A percentile compares a stretch with the other conserved stretches of the same genome.
phyloP scores from a whole-genome alignment of 2,329 filamentous ascomycete genomes.

The Pyrenophora seminiperda region DNA sequence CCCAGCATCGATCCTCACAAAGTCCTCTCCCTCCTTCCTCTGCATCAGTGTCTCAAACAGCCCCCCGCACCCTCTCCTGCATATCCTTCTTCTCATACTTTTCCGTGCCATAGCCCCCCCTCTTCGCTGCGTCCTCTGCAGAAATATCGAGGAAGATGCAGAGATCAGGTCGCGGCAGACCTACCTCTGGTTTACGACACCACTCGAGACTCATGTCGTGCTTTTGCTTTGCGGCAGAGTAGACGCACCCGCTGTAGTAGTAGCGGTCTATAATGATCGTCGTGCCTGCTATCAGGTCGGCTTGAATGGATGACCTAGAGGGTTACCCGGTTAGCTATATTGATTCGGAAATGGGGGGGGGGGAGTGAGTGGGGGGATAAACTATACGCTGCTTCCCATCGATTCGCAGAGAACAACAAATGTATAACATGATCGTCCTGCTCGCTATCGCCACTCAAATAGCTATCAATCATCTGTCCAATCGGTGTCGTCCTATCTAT shows the following conservation, averaged over 20 bases:
- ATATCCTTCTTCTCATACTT: constrained; percentile 84
- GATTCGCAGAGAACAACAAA: constrained; percentile 85
- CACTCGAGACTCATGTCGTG: constrained; percentile 72
- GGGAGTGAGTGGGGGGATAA: not conserved
- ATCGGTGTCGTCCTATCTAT: constrained; percentile 82
- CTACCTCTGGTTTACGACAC: constrained; percentile 83
- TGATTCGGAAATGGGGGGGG: not conserved
- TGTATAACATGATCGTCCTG: constrained; percentile 90
- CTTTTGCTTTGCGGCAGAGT: constrained; percentile 85
- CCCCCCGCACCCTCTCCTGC: constrained; percentile 77
- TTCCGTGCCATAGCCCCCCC: constrained; percentile 89
- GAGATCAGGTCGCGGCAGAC: constrained; percentile 83
- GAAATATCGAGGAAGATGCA: constrained; percentile 86
- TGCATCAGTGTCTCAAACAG: constrained; percentile 66
- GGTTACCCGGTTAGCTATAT: not conserved
- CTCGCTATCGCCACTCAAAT: constrained; percentile 72
- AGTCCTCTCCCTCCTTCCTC: constrained; percentile 56
- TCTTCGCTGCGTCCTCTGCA: constrained; percentile 69
- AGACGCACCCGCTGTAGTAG: constrained; percentile 93
- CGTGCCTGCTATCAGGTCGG: constrained; percentile 64
- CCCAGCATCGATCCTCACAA: constrained; percentile 62
- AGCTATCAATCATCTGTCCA: constrained; percentile 83
- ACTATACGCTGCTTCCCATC: constrained; percentile 70
- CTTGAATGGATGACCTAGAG: constrained; percentile 13
- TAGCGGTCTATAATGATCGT: constrained; percentile 90